Base-by-base conservation (phyloP, 1,284 basidiomycete genomes). In the Fomitopsis palustris region DNA sequence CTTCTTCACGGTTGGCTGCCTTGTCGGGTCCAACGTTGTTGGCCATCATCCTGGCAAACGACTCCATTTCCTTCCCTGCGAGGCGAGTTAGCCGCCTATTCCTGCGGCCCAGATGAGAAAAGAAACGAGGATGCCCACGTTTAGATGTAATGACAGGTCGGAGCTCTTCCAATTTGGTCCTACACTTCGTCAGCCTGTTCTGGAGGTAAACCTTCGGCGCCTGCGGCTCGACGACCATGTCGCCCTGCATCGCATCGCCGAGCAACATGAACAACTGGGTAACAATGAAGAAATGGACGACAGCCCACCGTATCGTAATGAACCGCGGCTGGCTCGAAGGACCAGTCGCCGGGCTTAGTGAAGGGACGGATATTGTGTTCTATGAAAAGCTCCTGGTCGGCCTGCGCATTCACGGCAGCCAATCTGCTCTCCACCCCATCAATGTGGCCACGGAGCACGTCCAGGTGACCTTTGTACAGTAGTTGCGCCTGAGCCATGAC, bases 201-300 rank as follows among this genome's bases (percentile, higher is more conserved):
- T 93, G 90, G 17, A 93, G 75, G 67, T 89, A 83, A 2, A 91
- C 78, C 71, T 90, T 92, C 0, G 91, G 84, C 10, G 80, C 81
- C 35, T 8, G 35, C 21, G 81, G 73, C 47, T 91, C 90, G 23
- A 85, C 70, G 64, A 76, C 86, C 71, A 92, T 81, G 9, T 80
- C 82, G 38, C 76, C 77, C 89, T 92, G 59, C 52, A 57, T 55
- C 37, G 56, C 56, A 52, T 60, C 16, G 35, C 16, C 27, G 16
- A 49, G 19, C 17, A 33, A 17, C 14, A 38, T 33, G 21, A 8
- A 0, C 1, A 33, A 10, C 16, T 25, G 27, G 6, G 9, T 14
- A 35, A 35, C 35, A 37, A 14, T 4, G 12, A 37, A 37, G 12
- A 6, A 4, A n/a, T 35, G 29, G n/a, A 31, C 83, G 64, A 25